Percentiles rank a stretch among this genome's conserved stretches.
phyloP scores from a whole-genome alignment of 1,284 basidiomycete species.

The Tilletia walkeri region DNA sequence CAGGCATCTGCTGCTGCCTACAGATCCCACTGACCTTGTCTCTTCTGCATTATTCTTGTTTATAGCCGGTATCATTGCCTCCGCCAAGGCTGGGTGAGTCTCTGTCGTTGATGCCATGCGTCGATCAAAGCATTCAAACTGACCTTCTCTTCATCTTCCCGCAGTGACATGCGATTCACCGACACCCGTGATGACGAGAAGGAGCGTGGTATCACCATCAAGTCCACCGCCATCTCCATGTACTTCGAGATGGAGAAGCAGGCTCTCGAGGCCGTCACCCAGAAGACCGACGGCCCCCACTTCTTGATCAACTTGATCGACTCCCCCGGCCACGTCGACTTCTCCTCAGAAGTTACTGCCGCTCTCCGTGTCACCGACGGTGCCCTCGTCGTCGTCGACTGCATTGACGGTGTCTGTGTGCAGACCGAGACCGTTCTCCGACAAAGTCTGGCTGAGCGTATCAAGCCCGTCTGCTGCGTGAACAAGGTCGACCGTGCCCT shows the following conservation, averaged over 20 bases:
- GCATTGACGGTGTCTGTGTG: slow-evolving; percentile 99
- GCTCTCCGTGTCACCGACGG: slow-evolving; percentile 98
- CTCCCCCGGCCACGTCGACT: slow-evolving; percentile 99
- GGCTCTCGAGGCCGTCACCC: slow-evolving; percentile 69
- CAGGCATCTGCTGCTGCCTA: background rate
- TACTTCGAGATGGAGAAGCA: slow-evolving; percentile 96
- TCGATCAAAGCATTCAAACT: background rate
- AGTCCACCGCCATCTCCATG: slow-evolving; percentile 99
- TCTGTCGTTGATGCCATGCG: background rate
- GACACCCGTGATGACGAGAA: slow-evolving; percentile 98
- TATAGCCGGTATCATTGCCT: slow-evolving; percentile 87
- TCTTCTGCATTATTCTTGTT: background rate
- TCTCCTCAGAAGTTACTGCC: slow-evolving; percentile 99
- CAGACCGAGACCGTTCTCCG: slow-evolving; percentile 99
- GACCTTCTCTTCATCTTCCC: background rate
- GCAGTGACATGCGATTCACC: slow-evolving; percentile 84
- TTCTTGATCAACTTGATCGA: slow-evolving; percentile 99
- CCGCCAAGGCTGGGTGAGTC: slow-evolving; percentile 74
- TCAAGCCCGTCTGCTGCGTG: slow-evolving; percentile 99
- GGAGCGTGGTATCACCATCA: slow-evolving; percentile 99
- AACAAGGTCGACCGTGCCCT: slow-evolving; percentile 99
- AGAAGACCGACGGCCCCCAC: slow-evolving; percentile 89
- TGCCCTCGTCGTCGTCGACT: slow-evolving; percentile 91
- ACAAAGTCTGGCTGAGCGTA: slow-evolving; percentile 95
- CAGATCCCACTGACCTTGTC: background rate